Base-by-base conservation (phyloP, 139 green algal genomes). In the Micractinium sp. region DNA sequence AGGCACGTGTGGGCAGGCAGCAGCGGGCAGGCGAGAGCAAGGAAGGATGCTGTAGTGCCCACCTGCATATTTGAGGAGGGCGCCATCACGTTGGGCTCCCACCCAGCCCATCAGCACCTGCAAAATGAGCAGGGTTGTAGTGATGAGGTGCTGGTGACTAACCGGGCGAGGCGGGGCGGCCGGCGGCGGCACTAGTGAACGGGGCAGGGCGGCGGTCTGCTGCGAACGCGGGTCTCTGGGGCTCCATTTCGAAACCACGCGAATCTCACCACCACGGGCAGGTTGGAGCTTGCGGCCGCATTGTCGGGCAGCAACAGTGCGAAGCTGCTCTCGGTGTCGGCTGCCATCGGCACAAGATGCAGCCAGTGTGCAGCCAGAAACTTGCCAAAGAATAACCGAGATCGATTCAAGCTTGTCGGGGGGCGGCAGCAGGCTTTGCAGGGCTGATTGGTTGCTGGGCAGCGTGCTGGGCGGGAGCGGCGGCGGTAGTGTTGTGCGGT, bases 41-140 rank as follows among this genome's bases (percentile, higher is more conserved):
- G 47, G 47, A 5, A 56, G 47, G 47, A 9, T 56, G 47, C 47
- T 56, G 47, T 56, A 16, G 47, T 56, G 47, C 47, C 47, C 47
- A 56, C 47, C 47, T 56, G 47, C 79, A 36, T 90, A 90, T n/a
- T 90, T 90, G 56, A 81, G 41, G 0, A 90, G 77, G 29, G 83
- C 83, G 27, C 71, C 71, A 36, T 87, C 83, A 15, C 83, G 83
- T 0, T 63, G 15, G 29, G 83, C 83, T 1, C 23, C 83, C 67
- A 79, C 83, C 83, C 83, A 87, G 15, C 83, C 83, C 67, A 87
- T 29, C 38, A 87, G 83, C 38, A 87, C 83, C 83, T 87, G 83
- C 38, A 22, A 13, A 35, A 38, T 13, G 47, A 63, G 12, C 15
- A 83, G 77, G 36, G 36, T 0, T 22, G 73, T 18, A 82, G 9